phyloP scores from a whole-genome alignment of 2,329 filamentous ascomycete species.

The Raffaelea arxii region DNA sequence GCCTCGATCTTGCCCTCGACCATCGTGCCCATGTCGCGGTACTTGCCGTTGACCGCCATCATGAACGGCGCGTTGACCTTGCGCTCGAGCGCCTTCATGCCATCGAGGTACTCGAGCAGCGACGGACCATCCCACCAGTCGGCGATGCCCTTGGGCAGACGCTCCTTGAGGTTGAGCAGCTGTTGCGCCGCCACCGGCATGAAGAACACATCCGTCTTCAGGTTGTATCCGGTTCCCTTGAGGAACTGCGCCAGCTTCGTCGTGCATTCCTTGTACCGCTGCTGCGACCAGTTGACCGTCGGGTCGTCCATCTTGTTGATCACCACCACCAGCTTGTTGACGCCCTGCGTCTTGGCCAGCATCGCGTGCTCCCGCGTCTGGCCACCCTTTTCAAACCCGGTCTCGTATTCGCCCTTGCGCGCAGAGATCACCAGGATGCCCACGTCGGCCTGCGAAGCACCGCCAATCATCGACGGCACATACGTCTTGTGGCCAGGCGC shows the following conservation, averaged over 20 bases:
- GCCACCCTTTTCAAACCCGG: slow-evolving; percentile 90
- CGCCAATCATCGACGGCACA: slow-evolving; percentile 96
- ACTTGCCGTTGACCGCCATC: slow-evolving; percentile 94
- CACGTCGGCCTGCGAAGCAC: slow-evolving; percentile 85
- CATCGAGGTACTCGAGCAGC: slow-evolving; percentile 87
- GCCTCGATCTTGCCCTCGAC: slow-evolving; percentile 96
- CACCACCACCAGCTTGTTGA: slow-evolving; percentile 88
- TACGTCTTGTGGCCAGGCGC: slow-evolving; percentile 97
- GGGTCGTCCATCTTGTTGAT: slow-evolving; percentile 99
- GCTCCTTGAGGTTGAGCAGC: slow-evolving; percentile 77
- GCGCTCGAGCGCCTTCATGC: slow-evolving; percentile 61
- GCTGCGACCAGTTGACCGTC: slow-evolving; percentile 92
- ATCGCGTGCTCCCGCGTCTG: slow-evolving; percentile 90
- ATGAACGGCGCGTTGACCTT: slow-evolving; percentile 99
- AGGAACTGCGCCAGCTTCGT: slow-evolving; percentile 81
- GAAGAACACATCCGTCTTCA: slow-evolving; percentile 86
- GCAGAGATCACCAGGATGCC: slow-evolving; percentile 94
- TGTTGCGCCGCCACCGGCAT: slow-evolving; percentile 94
- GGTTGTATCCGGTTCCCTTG: slow-evolving; percentile 87
- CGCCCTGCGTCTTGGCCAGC: slow-evolving; percentile 94
- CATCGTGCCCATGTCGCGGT: slow-evolving; percentile 94
- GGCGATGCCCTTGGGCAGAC: slow-evolving; percentile 64
- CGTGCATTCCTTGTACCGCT: slow-evolving; percentile 86
- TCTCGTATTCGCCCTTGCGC: slow-evolving; percentile 97
- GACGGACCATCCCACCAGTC: slow-evolving; percentile 87